phyloP scores from a whole-genome alignment of 2,329 filamentous ascomycete genomes.

The Beauveria sp. region DNA sequence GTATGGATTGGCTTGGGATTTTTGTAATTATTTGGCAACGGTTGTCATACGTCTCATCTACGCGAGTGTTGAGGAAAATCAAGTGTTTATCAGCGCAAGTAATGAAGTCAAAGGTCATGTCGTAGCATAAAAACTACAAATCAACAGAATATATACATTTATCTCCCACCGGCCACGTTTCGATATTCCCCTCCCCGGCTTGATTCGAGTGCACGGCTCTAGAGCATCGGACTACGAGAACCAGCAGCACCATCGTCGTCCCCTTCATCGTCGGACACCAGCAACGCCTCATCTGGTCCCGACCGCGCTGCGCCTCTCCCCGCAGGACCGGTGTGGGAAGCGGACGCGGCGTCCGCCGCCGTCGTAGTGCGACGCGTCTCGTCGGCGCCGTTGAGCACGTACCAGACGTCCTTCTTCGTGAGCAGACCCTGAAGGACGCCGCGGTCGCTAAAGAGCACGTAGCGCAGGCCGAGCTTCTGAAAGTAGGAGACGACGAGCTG shows the following conservation, averaged over 20 bases:
- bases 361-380: slow-evolving; percentile 41
- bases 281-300: slow-evolving; percentile 32
- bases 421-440: slow-evolving; percentile 77
- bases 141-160: background rate
- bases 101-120: background rate
- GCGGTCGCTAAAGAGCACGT: slow-evolving; percentile 78
- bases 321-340: background rate
- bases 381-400: slow-evolving; percentile 73
- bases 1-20: background rate
- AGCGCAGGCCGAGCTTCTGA: slow-evolving; percentile 84
- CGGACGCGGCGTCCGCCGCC: slow-evolving; percentile 25
- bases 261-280: slow-evolving; percentile 29
- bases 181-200: background rate
- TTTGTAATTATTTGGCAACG: background rate
- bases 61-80: background rate
- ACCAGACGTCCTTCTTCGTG: slow-evolving; percentile 98
- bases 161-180: background rate
- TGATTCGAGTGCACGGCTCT: background rate
- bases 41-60: background rate
- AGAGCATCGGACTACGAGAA: slow-evolving; percentile 8
- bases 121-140: background rate
- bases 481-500: slow-evolving; percentile 89
- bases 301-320: slow-evolving; percentile 28
- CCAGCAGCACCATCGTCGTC: slow-evolving; percentile 15
- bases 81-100: background rate